Evolutionary conservation across 176 grass and related monocot genomes (phyloP), one percentile per base, ranked within the genome.

Genomic region (Guadua angustifolia): DNA sequence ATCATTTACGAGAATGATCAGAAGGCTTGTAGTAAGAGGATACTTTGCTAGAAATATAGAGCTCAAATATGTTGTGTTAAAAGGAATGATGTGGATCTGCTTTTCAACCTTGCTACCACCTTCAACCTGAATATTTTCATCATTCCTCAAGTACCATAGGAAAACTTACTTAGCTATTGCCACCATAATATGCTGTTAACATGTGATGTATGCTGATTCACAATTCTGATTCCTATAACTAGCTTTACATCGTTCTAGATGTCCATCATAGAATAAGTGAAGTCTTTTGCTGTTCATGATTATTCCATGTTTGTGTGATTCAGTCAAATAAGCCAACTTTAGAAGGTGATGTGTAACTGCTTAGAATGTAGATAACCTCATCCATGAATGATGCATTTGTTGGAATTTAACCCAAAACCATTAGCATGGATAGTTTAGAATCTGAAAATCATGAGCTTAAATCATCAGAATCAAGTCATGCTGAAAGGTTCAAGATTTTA

Each of bases 11-110:
- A 26, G 50, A 53, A 82, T 78, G 69, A 18, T 53, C 74, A 50
- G 43, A 35, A 76, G 71, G 9, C 7, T 50, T 85, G 63, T 68
- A 65, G 44, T 29, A 75, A 29, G 47, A 43, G 21, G 40, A 22
- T 15, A 4, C 43, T 57, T 26, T 89, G 21, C 39, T 5, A 25
- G 42, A 44, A 58, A 60, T 60, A 35, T 87, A 26, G 32, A 84
- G 40, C 77, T 67, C 7, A 67, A 73, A 24, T 6, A 79, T 73
- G 18, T 84, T 63, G 22, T 84, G 60, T 55, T 63, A 35, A 70
- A 70, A 78, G 17, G 67, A 70, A 66, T 67, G 24, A 42, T 40
- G 14, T 76, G 36, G 59, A 66, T 66, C 40, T 64, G 16, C 45
- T 65, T 64, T 70, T 75, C 9, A 75, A 52, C 21, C 19, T 46